These are phyloP conservation scores for Teunomyces gatunensis DNA, from an alignment of 805 yeast species.

Conservation along the genomic window DNA sequence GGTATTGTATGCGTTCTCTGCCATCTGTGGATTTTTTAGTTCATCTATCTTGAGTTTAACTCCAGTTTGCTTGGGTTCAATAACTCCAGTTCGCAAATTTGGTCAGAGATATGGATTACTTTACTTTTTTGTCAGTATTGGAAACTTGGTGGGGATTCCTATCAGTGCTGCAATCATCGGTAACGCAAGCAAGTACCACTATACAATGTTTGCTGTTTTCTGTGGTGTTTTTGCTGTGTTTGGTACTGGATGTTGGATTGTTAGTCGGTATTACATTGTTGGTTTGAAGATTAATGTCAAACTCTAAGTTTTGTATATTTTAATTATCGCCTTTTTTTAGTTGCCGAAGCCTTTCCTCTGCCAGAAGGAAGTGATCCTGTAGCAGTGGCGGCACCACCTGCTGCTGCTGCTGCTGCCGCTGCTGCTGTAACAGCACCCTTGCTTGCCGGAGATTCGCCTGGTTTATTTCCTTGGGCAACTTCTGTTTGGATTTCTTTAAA, in stretches of 20 bases:
- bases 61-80: slow-evolving; percentile 67
- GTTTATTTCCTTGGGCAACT: slow-evolving; percentile 1
- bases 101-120: slow-evolving; percentile 70
- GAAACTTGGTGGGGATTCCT: slow-evolving; percentile 37
- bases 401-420: neutral
- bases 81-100: slow-evolving; percentile 60
- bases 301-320: slow-evolving; percentile 6
- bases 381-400: neutral
- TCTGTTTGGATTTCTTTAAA: slow-evolving; percentile 21
- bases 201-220: slow-evolving; percentile 31
- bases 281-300: slow-evolving; percentile 20
- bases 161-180: slow-evolving; percentile 37
- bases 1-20: slow-evolving; percentile 51
- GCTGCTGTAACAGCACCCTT: neutral
- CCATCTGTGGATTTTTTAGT: slow-evolving; percentile 54
- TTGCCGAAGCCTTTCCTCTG: neutral
- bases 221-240: slow-evolving; percentile 28
- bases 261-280: slow-evolving; percentile 30
- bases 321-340: slow-evolving; percentile 4
- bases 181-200: slow-evolving; percentile 23
- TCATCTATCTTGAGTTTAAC: slow-evolving; percentile 64
- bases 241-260: slow-evolving; percentile 27
- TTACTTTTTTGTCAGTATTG: slow-evolving; percentile 54
- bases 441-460: neutral
- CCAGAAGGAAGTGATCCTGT: neutral